Conservation (phyloP, 768 basidiomycete species). For the Podaxis rugospora region DNA sequence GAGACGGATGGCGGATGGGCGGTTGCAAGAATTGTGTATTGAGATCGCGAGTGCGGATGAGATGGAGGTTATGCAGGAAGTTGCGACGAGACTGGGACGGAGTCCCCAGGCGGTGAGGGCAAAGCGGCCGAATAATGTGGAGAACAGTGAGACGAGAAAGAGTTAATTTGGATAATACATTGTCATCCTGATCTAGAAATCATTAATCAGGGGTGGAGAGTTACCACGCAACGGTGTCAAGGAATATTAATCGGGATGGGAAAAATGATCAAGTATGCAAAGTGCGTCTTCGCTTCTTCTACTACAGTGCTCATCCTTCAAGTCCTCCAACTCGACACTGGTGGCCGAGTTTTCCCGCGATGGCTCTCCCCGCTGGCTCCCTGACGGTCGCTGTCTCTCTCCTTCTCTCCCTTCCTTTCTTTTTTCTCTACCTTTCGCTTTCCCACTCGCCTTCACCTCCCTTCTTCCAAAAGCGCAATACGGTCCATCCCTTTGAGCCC, state of each 20-base stretch:
- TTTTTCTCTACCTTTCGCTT: background rate
- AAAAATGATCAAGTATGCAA: background rate
- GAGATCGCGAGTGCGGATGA: slow-evolving; percentile 22
- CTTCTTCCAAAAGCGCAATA: background rate
- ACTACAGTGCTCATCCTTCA: background rate
- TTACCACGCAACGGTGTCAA: slow-evolving; percentile 1
- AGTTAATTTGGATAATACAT: background rate
- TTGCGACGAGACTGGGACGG: slow-evolving; percentile 2
- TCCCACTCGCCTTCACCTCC: background rate
- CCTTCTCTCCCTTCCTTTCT: background rate
- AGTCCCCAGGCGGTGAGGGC: background rate
- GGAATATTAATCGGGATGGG: background rate
- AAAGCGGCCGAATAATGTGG: background rate
- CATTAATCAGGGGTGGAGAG: background rate
- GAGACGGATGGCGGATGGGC: slow-evolving; percentile 32
- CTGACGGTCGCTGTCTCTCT: background rate
- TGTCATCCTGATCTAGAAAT: background rate
- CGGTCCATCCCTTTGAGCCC: background rate
- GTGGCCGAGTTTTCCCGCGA: slow-evolving; percentile 6
- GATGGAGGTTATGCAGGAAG: slow-evolving; percentile 8
- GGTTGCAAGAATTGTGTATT: slow-evolving; percentile 42
- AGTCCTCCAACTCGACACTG: background rate
- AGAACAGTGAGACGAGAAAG: background rate
- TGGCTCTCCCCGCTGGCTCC: background rate
- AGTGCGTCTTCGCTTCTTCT: background rate